These are phyloP conservation scores for Verruconis gallopava DNA, from an alignment of 2,329 filamentous ascomycete genomes.

Conservation along the genomic window DNA sequence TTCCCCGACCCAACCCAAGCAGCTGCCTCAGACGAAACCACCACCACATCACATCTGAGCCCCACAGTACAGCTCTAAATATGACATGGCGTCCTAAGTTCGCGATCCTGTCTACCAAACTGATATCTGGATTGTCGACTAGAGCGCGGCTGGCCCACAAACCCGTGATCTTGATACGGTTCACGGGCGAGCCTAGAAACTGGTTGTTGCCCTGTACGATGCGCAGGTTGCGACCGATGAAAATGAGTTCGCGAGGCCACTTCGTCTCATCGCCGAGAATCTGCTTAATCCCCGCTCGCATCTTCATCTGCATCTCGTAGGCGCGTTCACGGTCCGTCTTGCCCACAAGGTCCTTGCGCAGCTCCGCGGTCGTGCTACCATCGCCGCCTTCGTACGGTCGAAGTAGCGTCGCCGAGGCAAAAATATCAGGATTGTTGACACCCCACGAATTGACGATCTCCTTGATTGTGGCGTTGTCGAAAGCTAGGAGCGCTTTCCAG, in stretches of 20 bases:
- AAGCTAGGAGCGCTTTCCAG: conserved; percentile 88
- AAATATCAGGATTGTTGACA: conserved; percentile 76
- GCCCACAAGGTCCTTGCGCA: conserved; percentile 41
- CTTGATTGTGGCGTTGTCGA: conserved; percentile 71
- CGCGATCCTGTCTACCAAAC: conserved; percentile 45
- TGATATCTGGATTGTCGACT: conserved; percentile 58
- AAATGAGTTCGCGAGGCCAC: conserved; percentile 82
- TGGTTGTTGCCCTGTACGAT: conserved; percentile 93
- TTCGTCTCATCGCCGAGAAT: conserved; percentile 76
- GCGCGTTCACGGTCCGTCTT: conserved; percentile 45
- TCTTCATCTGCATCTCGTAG: conserved; percentile 70
- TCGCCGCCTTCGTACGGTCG: conserved; percentile 82
- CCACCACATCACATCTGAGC: conserved; percentile 72
- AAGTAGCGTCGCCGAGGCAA: conserved; percentile 82
- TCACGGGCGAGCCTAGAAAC: conserved; percentile 76
- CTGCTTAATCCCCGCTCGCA: conserved; percentile 59
- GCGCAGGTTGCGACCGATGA: conserved; percentile 81
- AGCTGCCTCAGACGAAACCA: conserved; percentile 65
- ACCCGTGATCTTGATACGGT: conserved; percentile 87
- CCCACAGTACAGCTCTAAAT: conserved; percentile 66
- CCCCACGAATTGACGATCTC: conserved; percentile 72
- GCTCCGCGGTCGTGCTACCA: conserved; percentile 45
- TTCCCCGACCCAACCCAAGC: conserved; percentile 63
- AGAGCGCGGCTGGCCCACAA: conserved; percentile 77
- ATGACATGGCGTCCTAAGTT: conserved; percentile 67